phyloP scores from a whole-genome alignment of 805 yeast species.

The Ogataea nonfermentans region DNA sequence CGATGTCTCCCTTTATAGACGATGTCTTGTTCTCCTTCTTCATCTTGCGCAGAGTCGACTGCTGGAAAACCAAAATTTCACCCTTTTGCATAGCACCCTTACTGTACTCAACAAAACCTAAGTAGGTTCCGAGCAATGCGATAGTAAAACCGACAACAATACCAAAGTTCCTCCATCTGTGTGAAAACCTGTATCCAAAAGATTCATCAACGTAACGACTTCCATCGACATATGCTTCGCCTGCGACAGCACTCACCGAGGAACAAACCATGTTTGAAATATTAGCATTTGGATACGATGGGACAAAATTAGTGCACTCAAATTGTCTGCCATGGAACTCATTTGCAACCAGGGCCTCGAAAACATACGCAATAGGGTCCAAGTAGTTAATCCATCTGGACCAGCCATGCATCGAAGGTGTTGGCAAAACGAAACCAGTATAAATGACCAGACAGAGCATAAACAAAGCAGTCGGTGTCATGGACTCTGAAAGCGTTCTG shows the following conservation, averaged over 20 bases:
- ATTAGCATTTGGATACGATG: conserved; percentile 34
- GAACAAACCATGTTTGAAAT: conserved; percentile 28
- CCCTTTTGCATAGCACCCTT: conserved; percentile 69
- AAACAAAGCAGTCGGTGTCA: conserved; percentile 54
- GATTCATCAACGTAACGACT: conserved; percentile 49
- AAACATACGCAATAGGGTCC: conserved; percentile 54
- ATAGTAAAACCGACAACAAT: conserved; percentile 54
- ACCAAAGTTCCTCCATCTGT: conserved; percentile 83
- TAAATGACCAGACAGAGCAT: conserved; percentile 47
- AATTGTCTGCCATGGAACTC: conserved; percentile 50
- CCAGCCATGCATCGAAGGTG: conserved; percentile 56
- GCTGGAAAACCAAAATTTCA: conserved; percentile 62
- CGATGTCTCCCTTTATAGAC: conserved; percentile 24
- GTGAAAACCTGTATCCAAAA: conserved; percentile 51
- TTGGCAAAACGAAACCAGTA: conserved; percentile 57
- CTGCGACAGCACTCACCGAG: conserved; percentile 58
- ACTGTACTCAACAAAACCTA: conserved; percentile 54
- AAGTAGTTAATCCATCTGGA: conserved; percentile 60
- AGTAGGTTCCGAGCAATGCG: conserved; percentile 53
- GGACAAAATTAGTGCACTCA: conserved; percentile 48
- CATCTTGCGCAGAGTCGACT: conserved; percentile 44
- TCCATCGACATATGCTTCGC: conserved; percentile 54
- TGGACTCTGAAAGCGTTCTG: conserved; percentile 47
- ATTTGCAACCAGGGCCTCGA: conserved; percentile 57
- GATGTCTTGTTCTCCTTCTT: conserved; percentile 38